Percentiles rank a stretch among this genome's conserved stretches.
These are phyloP conservation scores for Fusarium sp. DNA, from an alignment of 2,329 filamentous ascomycete genomes.

Conservation along the genomic window DNA sequence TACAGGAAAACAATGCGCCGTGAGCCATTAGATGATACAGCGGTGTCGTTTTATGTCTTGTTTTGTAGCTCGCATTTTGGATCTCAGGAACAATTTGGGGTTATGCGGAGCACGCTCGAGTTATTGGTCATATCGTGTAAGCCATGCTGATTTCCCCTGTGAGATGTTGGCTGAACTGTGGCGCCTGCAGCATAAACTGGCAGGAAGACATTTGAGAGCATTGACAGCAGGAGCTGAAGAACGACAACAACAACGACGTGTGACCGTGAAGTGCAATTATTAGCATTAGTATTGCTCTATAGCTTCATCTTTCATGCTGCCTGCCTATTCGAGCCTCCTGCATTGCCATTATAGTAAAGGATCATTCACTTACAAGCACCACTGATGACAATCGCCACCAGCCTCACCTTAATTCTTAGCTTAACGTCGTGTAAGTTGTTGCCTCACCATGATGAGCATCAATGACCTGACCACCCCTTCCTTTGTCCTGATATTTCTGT, in stretches of 20 bases:
- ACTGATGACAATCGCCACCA: constrained; percentile 1
- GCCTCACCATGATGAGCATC: not conserved
- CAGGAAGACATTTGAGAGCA: not conserved
- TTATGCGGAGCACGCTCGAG: not conserved
- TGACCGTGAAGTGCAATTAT: not conserved
- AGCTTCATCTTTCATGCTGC: not conserved
- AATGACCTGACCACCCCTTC: not conserved
- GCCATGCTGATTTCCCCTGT: not conserved
- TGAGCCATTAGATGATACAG: not conserved
- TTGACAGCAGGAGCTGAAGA: not conserved
- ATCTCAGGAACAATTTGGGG: not conserved
- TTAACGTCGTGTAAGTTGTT: not conserved
- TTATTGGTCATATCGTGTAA: not conserved
- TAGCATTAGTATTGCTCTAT: not conserved
- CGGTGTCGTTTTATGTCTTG: not conserved
- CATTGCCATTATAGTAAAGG: not conserved
- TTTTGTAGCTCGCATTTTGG: not conserved
- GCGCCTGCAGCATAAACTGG: constrained; percentile 4
- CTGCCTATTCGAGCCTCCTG: not conserved
- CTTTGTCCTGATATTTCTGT: not conserved
- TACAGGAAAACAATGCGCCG: not conserved
- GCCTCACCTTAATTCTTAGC: constrained; percentile 7
- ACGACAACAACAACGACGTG: not conserved
- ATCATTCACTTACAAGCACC: not conserved
- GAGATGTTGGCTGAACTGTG: not conserved